Evolutionary conservation across 768 basidiomycete genomes (phyloP), one percentile per base, ranked within the genome.

Genomic region (Russula sp.): DNA sequence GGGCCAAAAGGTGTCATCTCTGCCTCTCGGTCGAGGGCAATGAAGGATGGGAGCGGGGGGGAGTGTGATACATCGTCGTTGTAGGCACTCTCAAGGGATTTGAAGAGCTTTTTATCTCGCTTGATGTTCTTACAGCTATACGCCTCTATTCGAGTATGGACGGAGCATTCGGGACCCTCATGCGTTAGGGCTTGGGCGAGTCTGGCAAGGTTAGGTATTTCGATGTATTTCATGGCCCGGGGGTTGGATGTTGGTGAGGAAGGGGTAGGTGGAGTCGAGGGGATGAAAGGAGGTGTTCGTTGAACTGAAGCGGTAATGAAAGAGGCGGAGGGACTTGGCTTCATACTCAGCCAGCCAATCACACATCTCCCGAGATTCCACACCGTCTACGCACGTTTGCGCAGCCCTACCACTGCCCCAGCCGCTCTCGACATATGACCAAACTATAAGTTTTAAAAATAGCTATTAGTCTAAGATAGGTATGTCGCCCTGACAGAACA

Each of bases 81-180:
- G 79, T 98, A 94, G 34, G 89, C 87, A 70, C 84, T 83, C 75
- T 98, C 95, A 78, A 98, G 87, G 11, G 87, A 80, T 73, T 91
- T 93, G 83, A 94, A 94, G 75, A 98, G 88, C 74, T 90, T 92
- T 84, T 94, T 93, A 82, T 99, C 97, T 72, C 91, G 89, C 70
- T 92, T 91, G 76, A 97, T 89, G 76, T 94, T 89, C 84, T 99
- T 99, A 83, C 93, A 94, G 72, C 90, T 92, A 80, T 98, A 99
- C 0, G 93, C 95, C 76, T 98, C 96, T 75, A 98, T 88, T 69
- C 94, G 85, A 51, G 92, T 93, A 76, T 92, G 87, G 8, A 96
- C 92, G 5, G 87, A 83, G 75, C 92, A 92, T 75, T 94, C 91
- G 54, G 89, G 84, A 13, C 93, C 91, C 68, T 92, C 89, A 74